These are phyloP conservation scores for Saccharomycopsis capsularis DNA, from an alignment of 805 yeast species.

Conservation along the genomic window DNA sequence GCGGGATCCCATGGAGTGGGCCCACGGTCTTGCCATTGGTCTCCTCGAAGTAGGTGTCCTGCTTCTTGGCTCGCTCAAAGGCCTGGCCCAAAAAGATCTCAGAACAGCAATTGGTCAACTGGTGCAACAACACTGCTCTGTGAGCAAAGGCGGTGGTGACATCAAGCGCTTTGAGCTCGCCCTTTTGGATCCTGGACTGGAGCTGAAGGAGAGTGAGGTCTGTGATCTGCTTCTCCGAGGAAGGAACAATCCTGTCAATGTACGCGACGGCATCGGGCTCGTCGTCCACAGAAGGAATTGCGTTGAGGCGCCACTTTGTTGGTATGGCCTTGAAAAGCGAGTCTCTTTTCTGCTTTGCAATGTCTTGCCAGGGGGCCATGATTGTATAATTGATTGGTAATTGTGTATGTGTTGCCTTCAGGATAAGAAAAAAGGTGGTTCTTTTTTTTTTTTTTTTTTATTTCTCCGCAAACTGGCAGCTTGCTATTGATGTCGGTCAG, in stretches of 20 bases:
- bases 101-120: slow-evolving; percentile 34
- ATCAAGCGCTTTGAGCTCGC: slow-evolving; percentile 36
- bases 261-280: slow-evolving; percentile 21
- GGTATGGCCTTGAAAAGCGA: slow-evolving; percentile 22
- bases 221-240: slow-evolving; percentile 22
- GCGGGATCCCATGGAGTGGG: slow-evolving; percentile 61
- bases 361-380: slow-evolving; percentile 23
- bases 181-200: slow-evolving; percentile 15
- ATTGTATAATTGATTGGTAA: too few relatives aligned
- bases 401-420: too few relatives aligned
- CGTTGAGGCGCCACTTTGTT: slow-evolving; percentile 24
- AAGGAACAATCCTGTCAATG: slow-evolving; percentile 22
- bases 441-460: too few relatives aligned
- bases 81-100: slow-evolving; percentile 51
- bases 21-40: slow-evolving; percentile 49
- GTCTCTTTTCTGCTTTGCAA: slow-evolving; percentile 19
- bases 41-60: slow-evolving; percentile 43
- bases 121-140: slow-evolving; percentile 53
- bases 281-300: slow-evolving; percentile 19
- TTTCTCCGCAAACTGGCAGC: too few relatives aligned
- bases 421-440: too few relatives aligned
- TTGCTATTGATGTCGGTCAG: too few relatives aligned
- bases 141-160: slow-evolving; percentile 52
- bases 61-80: slow-evolving; percentile 43
- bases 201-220: slow-evolving; percentile 21